phyloP scores from a whole-genome alignment of 495 filamentous ascomycete species.

The Talaromyces stipitatus region DNA sequence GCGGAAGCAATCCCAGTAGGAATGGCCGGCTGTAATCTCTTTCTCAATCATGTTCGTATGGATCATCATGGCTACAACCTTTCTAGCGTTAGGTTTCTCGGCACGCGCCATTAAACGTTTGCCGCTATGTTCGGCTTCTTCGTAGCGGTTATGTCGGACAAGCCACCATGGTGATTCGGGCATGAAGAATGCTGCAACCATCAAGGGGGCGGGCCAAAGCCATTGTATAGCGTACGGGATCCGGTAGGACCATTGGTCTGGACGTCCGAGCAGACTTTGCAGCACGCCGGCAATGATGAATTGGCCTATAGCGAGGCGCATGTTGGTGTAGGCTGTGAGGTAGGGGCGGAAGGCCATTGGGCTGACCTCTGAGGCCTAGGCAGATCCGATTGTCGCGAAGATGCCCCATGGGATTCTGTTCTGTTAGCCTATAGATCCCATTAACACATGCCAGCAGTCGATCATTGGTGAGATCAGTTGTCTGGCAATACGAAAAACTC shows the following conservation, averaged over 20 bases:
- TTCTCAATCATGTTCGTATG: conserved; percentile 29
- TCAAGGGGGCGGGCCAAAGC: conserved; percentile 42
- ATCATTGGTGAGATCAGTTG: conserved; percentile 9
- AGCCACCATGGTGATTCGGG: conserved; percentile 45
- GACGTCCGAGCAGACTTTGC: conserved; percentile 18
- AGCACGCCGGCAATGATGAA: conserved; percentile 43
- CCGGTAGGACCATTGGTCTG: conserved; percentile 42
- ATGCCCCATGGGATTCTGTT: conserved; percentile 25
- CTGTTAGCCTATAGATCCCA: too few relatives aligned
- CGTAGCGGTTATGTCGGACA: conserved; percentile 19
- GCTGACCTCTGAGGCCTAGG: conserved; percentile 45
- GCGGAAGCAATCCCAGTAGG: conserved; percentile 31
- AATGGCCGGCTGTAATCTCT: conserved; percentile 15
- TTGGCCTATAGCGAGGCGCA: conserved; percentile 44
- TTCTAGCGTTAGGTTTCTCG: neutral
- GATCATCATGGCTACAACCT: conserved; percentile 36
- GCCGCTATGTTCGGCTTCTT: conserved; percentile 40
- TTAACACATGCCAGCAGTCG: too few relatives aligned
- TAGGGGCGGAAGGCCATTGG: conserved; percentile 34
- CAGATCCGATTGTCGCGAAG: conserved; percentile 43
- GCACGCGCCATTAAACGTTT: conserved; percentile 20
- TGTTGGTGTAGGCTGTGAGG: conserved; percentile 36
- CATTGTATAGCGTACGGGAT: conserved; percentile 51
- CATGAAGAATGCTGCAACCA: conserved; percentile 26
- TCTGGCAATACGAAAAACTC: conserved; percentile 20